phyloP scores from a whole-genome alignment of 441 rosid species.

The Geranium incanum region DNA sequence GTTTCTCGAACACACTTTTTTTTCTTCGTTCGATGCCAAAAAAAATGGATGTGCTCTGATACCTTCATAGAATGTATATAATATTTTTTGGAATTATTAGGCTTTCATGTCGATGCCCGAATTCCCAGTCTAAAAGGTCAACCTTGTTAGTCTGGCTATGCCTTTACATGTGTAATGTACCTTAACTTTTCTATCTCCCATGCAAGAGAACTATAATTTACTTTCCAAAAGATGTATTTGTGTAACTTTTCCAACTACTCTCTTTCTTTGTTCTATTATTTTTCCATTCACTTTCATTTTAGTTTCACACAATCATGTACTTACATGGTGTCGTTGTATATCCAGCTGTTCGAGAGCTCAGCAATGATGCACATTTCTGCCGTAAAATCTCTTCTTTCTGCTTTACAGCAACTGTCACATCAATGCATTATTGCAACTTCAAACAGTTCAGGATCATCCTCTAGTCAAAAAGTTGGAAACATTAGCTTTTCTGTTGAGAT shows the following conservation, averaged over 20 bases:
- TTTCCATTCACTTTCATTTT: background rate
- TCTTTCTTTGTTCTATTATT: background rate
- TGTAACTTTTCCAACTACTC: background rate
- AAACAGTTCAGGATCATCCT: slow-evolving; percentile 64
- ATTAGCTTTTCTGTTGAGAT: slow-evolving; percentile 86
- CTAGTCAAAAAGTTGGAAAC: slow-evolving; percentile 73
- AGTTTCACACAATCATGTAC: slow-evolving; percentile 19
- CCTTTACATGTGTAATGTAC: background rate
- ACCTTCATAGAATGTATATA: background rate
- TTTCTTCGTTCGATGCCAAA: background rate
- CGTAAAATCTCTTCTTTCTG: slow-evolving; percentile 91
- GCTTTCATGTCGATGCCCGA: background rate
- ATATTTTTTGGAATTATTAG: background rate
- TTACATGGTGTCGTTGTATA: slow-evolving; percentile 31
- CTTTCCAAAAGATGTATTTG: background rate
- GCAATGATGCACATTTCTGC: slow-evolving; percentile 94
- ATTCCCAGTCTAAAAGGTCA: background rate
- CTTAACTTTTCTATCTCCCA: background rate
- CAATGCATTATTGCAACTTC: slow-evolving; percentile 78
- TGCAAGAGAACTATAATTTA: background rate
- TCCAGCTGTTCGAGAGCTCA: slow-evolving; percentile 95
- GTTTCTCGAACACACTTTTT: background rate
- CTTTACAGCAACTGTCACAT: slow-evolving; percentile 72
- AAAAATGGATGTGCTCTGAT: background rate
- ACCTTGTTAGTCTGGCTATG: background rate